Evolutionary conservation across 345 rosid genomes (phyloP), one percentile per base, ranked within the genome.

Genomic region (Ricinus communis): DNA sequence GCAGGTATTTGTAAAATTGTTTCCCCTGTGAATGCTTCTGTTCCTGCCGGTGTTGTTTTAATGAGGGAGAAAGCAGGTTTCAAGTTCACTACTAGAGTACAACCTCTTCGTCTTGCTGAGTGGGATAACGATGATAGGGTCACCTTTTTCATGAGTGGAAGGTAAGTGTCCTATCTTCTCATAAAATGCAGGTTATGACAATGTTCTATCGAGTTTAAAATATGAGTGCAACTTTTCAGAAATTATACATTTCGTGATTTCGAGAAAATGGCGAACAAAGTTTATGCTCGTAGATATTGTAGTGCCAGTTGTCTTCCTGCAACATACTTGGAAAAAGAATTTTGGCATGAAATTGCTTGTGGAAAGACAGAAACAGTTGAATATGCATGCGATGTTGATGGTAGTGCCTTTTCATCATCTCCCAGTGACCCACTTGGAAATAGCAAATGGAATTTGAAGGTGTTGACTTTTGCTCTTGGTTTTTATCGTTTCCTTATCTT

Each of bases 331-430:
- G 99, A 96, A 86, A 91, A 96, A 86, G 96, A 96, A 79, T 96
- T 96, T 86, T 96, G 99, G 99, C 80, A 90, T 77, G 98, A 96
- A 86, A 93, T 96, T 80, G 87, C 91, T 16, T 80, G 85, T 82
- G 99, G 99, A 79, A 96, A 87, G 91, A 90, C 88, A 64, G 99
- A 96, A 82, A 78, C 89, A 65, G 99, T 96, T 82, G 99, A 96
- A 84, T 96, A 96, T 89, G 99, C 99, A 51, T 96, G 99, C 70
- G 98, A 96, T 84, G 99, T 96, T 83, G 99, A 96, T 76, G 99
- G 99, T 69, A 93, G 92, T 76, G 99, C 99, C 74, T 96, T 96
- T 82, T 96, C 99, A 77, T 93, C 96, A 70, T 87, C 89, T 77
- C 84, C 90, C 70, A 72, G 75, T 73, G 99, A 96, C 80, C 92